Conservation (phyloP, 192 early-diverging fungal genomes). For the Podochytrium sp. region DNA sequence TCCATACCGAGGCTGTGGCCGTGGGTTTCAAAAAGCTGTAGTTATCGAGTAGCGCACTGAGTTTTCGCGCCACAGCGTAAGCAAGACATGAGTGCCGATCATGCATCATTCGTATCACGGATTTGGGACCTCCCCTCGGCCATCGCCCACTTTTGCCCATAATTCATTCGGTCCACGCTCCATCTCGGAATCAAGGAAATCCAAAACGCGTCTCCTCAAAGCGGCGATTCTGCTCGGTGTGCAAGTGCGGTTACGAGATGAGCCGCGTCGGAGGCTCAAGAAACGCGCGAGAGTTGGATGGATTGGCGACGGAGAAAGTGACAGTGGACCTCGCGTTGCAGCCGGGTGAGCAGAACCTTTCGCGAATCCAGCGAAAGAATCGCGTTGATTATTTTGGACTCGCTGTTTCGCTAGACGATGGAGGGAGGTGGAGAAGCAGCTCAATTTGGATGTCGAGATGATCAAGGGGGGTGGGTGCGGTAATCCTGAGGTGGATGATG, state of each 20-base stretch:
- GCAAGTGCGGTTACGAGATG: conserved; percentile 24
- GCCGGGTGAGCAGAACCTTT: conserved; percentile 30
- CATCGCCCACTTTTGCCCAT: conserved; percentile 34
- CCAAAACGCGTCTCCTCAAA: conserved; percentile 45
- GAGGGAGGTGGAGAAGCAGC: not conserved
- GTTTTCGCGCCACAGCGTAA: conserved; percentile 48
- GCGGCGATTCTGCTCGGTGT: conserved; percentile 41
- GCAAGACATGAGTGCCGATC: conserved; percentile 41
- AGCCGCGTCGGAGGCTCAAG: conserved; percentile 24
- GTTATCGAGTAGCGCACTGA: conserved; percentile 44
- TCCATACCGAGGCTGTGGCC: no score
- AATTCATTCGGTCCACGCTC: conserved; percentile 25
- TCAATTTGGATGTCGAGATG: not conserved
- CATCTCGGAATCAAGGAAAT: conserved; percentile 45
- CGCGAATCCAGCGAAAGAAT: conserved; percentile 24
- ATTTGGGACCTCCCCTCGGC: conserved; percentile 38
- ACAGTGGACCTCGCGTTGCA: conserved; percentile 35
- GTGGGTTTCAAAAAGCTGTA: no score
- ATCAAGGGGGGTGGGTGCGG: no score
- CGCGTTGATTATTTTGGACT: conserved; percentile 43
- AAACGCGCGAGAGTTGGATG: conserved; percentile 20
- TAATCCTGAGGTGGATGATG: no score
- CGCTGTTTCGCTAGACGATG: conserved; percentile 30
- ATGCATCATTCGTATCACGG: no score
- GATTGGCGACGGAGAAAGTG: not conserved